Conservation (phyloP, 768 basidiomycete genomes). For the Cyathus striatus region DNA sequence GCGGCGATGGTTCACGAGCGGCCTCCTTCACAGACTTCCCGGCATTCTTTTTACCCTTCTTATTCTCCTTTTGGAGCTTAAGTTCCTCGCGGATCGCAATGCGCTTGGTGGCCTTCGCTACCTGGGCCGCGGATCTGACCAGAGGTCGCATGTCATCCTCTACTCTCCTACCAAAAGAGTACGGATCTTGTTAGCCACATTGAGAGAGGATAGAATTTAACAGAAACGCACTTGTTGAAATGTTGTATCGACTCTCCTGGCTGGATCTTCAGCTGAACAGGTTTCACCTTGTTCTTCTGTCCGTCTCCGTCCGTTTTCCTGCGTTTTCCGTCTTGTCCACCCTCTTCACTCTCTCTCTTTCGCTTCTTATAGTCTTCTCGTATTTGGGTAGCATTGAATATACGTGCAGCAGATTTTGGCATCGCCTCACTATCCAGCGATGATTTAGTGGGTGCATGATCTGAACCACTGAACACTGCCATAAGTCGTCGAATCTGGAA, state of each 20-base stretch:
- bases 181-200: too few relatives aligned
- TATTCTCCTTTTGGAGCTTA: conserved; percentile 18
- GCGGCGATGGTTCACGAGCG: conserved; percentile 9
- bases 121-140: conserved; percentile 55
- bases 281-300: conserved; percentile 16
- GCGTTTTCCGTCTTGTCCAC: conserved; percentile 20
- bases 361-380: conserved; percentile 52
- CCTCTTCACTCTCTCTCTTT: conserved; percentile 21
- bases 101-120: conserved; percentile 47
- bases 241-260: conserved; percentile 70
- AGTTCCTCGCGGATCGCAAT: conserved; percentile 34
- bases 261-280: conserved; percentile 40
- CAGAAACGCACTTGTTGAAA: conserved; percentile 60
- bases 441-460: conserved; percentile 42
- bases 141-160: conserved; percentile 66
- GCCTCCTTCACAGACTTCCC: conserved; percentile 11
- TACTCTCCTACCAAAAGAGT: conserved; percentile 48
- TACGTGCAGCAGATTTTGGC: conserved; percentile 63
- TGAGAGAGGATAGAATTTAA: too few relatives aligned
- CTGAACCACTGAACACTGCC: conserved; percentile 33
- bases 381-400: conserved; percentile 58
- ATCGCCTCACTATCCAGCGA: conserved; percentile 50
- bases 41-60: conserved; percentile 15
- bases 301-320: conserved; percentile 21
- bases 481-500: too few relatives aligned